Evolutionary conservation across 441 rosid species (phyloP).

Genomic region (Syzygium malaccense): DNA sequence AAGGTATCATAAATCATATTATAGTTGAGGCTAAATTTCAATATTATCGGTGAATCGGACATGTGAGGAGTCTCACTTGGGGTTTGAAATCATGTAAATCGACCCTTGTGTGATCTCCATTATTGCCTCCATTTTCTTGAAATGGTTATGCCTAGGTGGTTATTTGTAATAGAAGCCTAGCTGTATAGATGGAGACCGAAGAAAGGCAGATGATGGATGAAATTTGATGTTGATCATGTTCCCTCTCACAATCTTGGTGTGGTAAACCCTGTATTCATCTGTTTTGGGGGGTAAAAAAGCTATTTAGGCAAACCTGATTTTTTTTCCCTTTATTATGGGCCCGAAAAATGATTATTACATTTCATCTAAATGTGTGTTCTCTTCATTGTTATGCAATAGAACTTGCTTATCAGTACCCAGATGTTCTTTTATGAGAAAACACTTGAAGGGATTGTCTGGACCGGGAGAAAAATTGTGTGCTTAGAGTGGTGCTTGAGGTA

Average conservation of each 20-base stretch:
- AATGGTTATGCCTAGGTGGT: no score
- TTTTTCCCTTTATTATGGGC: fast-evolving
- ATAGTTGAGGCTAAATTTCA: neutral
- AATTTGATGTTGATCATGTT: neutral
- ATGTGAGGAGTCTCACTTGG: no score
- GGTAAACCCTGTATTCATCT: neutral
- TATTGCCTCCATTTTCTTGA: no score
- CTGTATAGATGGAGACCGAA: no score
- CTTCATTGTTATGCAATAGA: neutral
- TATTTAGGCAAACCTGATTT: neutral
- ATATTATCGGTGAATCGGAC: fast-evolving
- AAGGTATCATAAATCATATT: neutral
- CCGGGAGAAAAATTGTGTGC: neutral
- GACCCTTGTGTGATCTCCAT: no score
- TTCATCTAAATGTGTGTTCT: neutral
- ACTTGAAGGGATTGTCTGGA: neutral
- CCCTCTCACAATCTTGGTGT: neutral
- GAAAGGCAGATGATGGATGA: no score
- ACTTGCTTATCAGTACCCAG: neutral
- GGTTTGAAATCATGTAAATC: no score
- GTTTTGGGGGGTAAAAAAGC: neutral
- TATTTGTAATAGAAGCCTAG: no score
- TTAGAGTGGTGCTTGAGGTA: neutral
- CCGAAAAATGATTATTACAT: neutral
- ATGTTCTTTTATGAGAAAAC: neutral